Conservation (phyloP, 192 early-diverging fungal genomes). For the Umbelopsis sp. region DNA sequence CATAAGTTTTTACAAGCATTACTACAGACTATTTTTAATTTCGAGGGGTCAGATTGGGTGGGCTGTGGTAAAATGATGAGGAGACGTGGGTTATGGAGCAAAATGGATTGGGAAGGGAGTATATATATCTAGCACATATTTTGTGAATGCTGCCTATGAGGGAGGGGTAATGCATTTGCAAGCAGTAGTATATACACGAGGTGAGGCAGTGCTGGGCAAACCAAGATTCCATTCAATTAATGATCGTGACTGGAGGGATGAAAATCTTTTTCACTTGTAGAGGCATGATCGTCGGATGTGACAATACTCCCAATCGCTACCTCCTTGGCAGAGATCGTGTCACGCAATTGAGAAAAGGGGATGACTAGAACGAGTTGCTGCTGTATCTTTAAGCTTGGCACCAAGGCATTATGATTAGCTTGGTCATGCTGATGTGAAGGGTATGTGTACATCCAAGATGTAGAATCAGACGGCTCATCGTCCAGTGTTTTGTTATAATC, state of each 20-base stretch:
- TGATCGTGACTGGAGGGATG: neutral
- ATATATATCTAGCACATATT: neutral
- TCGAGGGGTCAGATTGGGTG: too few relatives aligned
- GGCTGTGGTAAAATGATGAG: neutral
- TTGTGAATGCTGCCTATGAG: neutral
- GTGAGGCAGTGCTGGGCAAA: neutral
- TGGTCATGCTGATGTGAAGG: neutral
- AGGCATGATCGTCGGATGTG: neutral
- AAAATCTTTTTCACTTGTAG: neutral
- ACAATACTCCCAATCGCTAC: neutral
- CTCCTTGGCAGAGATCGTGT: neutral
- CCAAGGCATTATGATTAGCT: neutral
- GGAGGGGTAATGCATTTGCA: neutral
- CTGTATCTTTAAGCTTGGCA: neutral
- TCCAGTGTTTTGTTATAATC: slow-evolving; percentile 11
- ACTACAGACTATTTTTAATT: too few relatives aligned
- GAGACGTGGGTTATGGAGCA: neutral
- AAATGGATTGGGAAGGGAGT: neutral
- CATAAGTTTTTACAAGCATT: neutral
- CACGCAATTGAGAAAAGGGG: slow-evolving; percentile 1
- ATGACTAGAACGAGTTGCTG: slow-evolving; percentile 5
- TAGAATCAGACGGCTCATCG: neutral
- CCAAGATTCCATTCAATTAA: neutral
- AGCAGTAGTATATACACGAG: neutral
- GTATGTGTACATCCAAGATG: neutral